These are phyloP conservation scores for Saccharomyces hybrid DNA, from an alignment of 1,139 yeast species.

Conservation along the genomic window DNA sequence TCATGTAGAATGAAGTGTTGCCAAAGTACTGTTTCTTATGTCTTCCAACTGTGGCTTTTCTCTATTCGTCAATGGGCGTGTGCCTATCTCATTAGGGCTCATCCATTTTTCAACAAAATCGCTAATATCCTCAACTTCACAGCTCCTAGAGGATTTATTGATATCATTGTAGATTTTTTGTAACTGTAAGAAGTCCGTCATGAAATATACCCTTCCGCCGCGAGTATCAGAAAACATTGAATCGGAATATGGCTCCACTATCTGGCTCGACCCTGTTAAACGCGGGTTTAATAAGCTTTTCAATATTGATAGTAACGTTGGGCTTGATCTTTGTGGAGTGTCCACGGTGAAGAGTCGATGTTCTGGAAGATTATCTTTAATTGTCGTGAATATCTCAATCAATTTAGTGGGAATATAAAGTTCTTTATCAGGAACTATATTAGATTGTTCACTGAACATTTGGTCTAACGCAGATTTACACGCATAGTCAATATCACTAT, in stretches of 20 bases:
- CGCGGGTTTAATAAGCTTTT: slow-evolving; percentile 1
- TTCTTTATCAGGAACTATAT: slow-evolving; percentile 4
- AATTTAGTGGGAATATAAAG: slow-evolving; percentile 25
- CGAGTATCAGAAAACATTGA: neutral
- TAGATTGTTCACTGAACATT: slow-evolving; percentile 2
- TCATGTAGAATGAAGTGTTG: slow-evolving; percentile 4
- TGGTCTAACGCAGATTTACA: slow-evolving; percentile 16
- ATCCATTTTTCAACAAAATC: slow-evolving; percentile 24
- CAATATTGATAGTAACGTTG: slow-evolving; percentile 6
- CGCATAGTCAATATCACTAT: slow-evolving; percentile 20
- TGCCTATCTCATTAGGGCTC: slow-evolving; percentile 7
- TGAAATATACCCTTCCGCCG: slow-evolving; percentile 10
- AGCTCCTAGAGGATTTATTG: slow-evolving; percentile 14
- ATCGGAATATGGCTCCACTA: slow-evolving; percentile 3
- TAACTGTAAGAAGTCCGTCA: slow-evolving; percentile 20
- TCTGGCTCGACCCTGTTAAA: slow-evolving; percentile 2
- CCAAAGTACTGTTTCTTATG: slow-evolving; percentile 4
- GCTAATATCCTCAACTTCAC: slow-evolving; percentile 17
- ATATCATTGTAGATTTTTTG: slow-evolving; percentile 17
- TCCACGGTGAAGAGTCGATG: slow-evolving; percentile 26
- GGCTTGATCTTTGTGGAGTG: slow-evolving; percentile 8
- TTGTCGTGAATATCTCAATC: slow-evolving; percentile 20
- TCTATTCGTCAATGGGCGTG: neutral
- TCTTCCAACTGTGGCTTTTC: neutral
- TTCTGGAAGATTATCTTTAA: slow-evolving; percentile 22